Conservation (phyloP, 1,139 yeast genomes). For the Barnettozyma hawaiiensis region DNA sequence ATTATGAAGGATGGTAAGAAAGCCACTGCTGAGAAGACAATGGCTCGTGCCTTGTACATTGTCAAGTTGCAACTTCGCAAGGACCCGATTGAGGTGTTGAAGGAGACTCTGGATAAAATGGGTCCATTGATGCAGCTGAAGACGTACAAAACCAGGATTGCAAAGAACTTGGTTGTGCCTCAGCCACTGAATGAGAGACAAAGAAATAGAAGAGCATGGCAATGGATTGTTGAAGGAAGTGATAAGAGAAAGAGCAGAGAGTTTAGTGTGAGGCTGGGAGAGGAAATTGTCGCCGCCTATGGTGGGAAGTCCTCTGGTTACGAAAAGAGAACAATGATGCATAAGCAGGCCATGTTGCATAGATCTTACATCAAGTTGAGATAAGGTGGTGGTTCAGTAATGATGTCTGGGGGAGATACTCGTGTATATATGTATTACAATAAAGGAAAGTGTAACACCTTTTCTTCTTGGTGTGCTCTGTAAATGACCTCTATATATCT, state of each 20-base stretch:
- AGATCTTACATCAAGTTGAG: slow-evolving; percentile 62
- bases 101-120: slow-evolving; percentile 69
- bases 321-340: slow-evolving; percentile 79
- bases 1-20: slow-evolving; percentile 93
- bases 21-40: slow-evolving; percentile 66
- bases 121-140: slow-evolving; percentile 82
- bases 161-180: slow-evolving; percentile 77
- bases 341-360: slow-evolving; percentile 76
- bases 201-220: slow-evolving; percentile 78
- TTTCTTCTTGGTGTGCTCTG: background rate
- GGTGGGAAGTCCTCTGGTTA: slow-evolving; percentile 79
- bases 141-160: slow-evolving; percentile 78
- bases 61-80: slow-evolving; percentile 64
- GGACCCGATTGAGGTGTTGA: slow-evolving; percentile 74
- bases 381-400: slow-evolving; percentile 15
- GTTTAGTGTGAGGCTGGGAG: slow-evolving; percentile 83
- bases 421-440: background rate
- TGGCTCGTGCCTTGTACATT: slow-evolving; percentile 75
- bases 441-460: background rate
- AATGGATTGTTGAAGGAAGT: slow-evolving; percentile 86
- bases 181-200: slow-evolving; percentile 78
- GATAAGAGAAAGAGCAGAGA: slow-evolving; percentile 73
- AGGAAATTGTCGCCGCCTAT: slow-evolving; percentile 74
- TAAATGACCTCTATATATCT: background rate
- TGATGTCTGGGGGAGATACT: background rate